These are phyloP conservation scores for Aspergillus wentii DNA, from an alignment of 495 filamentous ascomycete species.

Conservation along the genomic window DNA sequence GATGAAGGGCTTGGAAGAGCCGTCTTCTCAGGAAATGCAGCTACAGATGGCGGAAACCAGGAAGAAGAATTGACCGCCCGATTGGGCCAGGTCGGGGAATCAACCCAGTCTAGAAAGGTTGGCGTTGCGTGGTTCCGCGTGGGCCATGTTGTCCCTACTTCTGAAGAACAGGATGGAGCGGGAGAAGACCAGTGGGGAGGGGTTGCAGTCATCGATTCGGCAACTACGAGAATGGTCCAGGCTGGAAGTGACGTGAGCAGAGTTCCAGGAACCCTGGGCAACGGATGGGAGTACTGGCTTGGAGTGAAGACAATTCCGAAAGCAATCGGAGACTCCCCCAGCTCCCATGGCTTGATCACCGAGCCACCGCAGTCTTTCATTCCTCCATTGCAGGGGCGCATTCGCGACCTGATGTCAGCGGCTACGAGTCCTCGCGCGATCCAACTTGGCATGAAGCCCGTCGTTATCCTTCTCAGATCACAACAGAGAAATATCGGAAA, in stretches of 20 bases:
- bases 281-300: conserved; percentile 82
- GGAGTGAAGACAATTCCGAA: conserved; percentile 58
- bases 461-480: conserved; percentile 81
- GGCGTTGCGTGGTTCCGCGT: conserved; percentile 89
- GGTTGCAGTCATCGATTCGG: conserved; percentile 76
- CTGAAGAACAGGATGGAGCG: conserved; percentile 54
- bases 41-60: conserved; percentile 50
- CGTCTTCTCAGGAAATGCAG: conserved; percentile 56
- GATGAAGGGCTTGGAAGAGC: conserved; percentile 76
- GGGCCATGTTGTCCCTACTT: conserved; percentile 58
- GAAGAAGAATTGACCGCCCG: conserved; percentile 59
- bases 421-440: conserved; percentile 85
- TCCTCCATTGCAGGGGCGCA: conserved; percentile 64
- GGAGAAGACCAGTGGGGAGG: conserved; percentile 72
- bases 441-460: conserved; percentile 77
- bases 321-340: conserved; percentile 25
- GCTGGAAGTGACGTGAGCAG: conserved; percentile 76
- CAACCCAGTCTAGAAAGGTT: conserved; percentile 29
- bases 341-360: conserved; percentile 40
- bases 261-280: conserved; percentile 66
- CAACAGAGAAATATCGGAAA: conserved; percentile 93
- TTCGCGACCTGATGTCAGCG: conserved; percentile 82
- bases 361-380: conserved; percentile 47
- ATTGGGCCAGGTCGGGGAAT: conserved; percentile 31
- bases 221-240: conserved; percentile 80